Conservation (phyloP, 2,329 filamentous ascomycete species). For the Boeremia exigua region DNA sequence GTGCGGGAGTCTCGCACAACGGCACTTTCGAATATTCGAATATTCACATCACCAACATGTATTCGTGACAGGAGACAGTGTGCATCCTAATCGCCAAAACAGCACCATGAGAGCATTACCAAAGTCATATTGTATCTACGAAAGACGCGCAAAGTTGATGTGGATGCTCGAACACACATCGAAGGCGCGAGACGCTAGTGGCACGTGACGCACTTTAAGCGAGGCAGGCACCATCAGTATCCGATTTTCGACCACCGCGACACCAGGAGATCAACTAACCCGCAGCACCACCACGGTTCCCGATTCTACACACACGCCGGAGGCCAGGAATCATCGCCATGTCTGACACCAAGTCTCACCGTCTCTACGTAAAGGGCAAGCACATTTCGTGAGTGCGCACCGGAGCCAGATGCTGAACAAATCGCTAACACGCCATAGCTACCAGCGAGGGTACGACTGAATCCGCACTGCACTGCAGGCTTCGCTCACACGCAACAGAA, state of each 20-base stretch:
- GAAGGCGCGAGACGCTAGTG: neutral
- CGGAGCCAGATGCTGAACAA: conserved; percentile 51
- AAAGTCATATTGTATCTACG: neutral
- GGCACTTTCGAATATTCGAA: neutral
- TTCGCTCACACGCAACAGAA: conserved; percentile 54
- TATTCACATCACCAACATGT: neutral
- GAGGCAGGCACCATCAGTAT: conserved; percentile 5
- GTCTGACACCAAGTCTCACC: conserved; percentile 48
- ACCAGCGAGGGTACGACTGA: conserved; percentile 72
- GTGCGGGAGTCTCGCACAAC: conserved; percentile 6
- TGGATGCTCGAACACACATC: neutral
- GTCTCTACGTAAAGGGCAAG: conserved; percentile 70
- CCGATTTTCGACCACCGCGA: conserved; percentile 5
- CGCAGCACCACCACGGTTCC: conserved; percentile 40
- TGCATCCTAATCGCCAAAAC: neutral
- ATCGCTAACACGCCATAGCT: conserved; percentile 53
- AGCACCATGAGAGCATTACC: neutral
- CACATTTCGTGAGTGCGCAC: conserved; percentile 88
- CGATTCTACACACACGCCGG: conserved; percentile 33
- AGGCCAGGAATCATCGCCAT: conserved; percentile 44
- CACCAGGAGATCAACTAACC: conserved; percentile 34
- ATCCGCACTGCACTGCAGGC: conserved; percentile 13
- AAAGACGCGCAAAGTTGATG: neutral
- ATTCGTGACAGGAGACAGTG: neutral
- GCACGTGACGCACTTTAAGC: conserved; percentile 8